These are phyloP conservation scores for Gautieria morchelliformis DNA, from an alignment of 768 basidiomycete species.

Conservation along the genomic window DNA sequence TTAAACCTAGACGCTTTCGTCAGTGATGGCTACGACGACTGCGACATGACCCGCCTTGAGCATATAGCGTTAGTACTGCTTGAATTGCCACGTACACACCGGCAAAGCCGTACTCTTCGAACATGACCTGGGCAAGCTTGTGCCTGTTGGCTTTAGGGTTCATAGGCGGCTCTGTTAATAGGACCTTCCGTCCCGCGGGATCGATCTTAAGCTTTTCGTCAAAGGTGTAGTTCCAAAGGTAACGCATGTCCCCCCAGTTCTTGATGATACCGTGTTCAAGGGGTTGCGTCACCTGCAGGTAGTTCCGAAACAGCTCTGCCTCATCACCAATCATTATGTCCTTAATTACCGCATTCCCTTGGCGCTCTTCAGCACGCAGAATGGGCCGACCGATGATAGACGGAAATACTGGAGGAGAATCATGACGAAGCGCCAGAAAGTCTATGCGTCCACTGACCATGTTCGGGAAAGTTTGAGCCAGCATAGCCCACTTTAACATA, in stretches of 20 bases:
- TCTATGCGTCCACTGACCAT: constrained; percentile 27
- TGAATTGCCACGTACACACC: constrained; percentile 98
- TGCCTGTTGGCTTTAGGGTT: constrained; percentile 91
- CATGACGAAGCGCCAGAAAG: background rate
- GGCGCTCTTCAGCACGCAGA: constrained; percentile 92
- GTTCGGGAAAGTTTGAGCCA: constrained; percentile 57
- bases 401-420: constrained; percentile 65
- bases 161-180: constrained; percentile 98
- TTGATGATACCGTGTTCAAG: constrained; percentile 99
- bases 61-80: constrained; percentile 95
- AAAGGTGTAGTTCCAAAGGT: constrained; percentile 98
- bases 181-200: constrained; percentile 75
- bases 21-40: background rate
- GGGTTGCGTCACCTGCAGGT: constrained; percentile 93
- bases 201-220: constrained; percentile 89
- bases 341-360: constrained; percentile 77
- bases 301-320: constrained; percentile 87
- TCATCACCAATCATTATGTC: constrained; percentile 99
- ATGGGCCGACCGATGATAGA: constrained; percentile 97
- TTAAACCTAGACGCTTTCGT: constrained; percentile 54
- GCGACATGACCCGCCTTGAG: constrained; percentile 65
- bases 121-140: constrained; percentile 97
- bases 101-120: constrained; percentile 94
- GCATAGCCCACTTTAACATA: constrained; percentile 59
- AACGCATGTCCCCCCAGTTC: constrained; percentile 99